Evolutionary conservation across 768 basidiomycete species (phyloP).

Genomic region (Tricholoma saponaceum): DNA sequence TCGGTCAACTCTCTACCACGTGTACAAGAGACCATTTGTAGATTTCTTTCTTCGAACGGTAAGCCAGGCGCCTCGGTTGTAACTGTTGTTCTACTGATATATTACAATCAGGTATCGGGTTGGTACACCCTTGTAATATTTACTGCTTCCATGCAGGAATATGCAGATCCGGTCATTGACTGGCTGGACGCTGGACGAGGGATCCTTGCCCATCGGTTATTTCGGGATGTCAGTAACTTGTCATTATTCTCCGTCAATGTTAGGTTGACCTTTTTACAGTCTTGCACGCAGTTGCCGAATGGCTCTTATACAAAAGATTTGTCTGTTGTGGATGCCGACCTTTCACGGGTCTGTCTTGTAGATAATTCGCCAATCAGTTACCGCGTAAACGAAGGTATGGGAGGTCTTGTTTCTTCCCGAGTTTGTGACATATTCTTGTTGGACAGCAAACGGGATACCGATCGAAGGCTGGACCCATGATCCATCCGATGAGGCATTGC

Average conservation of each 20-base stretch:
- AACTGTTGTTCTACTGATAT: slow-evolving; percentile 6
- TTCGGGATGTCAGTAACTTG: slow-evolving; percentile 77
- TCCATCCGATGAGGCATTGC: slow-evolving; percentile 91
- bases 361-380: slow-evolving; percentile 97
- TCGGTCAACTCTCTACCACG: slow-evolving; percentile 89
- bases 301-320: slow-evolving; percentile 96
- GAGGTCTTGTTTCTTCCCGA: slow-evolving; percentile 1
- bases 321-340: slow-evolving; percentile 80
- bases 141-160: slow-evolving; percentile 99
- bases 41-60: slow-evolving; percentile 93
- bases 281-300: slow-evolving; percentile 87
- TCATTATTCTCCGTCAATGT: slow-evolving; percentile 2
- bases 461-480: slow-evolving; percentile 99
- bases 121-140: slow-evolving; percentile 99
- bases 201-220: slow-evolving; percentile 82
- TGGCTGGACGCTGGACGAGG: slow-evolving; percentile 96
- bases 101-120: slow-evolving; percentile 69
- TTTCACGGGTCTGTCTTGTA: slow-evolving; percentile 89
- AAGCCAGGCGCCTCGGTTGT: slow-evolving; percentile 14
- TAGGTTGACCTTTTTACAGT: slow-evolving; percentile 40
- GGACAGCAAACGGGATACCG: slow-evolving; percentile 91
- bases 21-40: slow-evolving; percentile 97
- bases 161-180: slow-evolving; percentile 99
- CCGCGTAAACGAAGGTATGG: slow-evolving; percentile 85
- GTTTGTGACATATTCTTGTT: slow-evolving; percentile 2